Percentiles rank a stretch among this genome's conserved stretches.
Conservation (phyloP, 1,139 yeast genomes). For the Suhomyces chickasaworum region DNA sequence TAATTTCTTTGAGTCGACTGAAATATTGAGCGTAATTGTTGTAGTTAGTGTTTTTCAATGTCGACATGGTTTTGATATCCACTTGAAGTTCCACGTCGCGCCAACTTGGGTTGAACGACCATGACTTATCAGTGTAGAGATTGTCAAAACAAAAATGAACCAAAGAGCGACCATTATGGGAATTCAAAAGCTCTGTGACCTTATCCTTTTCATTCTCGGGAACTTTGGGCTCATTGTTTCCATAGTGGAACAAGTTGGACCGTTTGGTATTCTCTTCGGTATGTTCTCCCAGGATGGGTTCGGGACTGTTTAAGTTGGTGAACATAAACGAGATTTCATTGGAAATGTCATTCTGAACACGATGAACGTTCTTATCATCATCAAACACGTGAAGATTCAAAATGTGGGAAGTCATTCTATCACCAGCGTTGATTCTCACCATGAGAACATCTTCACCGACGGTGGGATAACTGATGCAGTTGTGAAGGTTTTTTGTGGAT, state of each 20-base stretch:
- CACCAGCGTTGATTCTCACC: conserved; percentile 36
- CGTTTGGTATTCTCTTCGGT: conserved; percentile 9
- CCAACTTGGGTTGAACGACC: conserved; percentile 41
- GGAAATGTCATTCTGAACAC: conserved; percentile 34
- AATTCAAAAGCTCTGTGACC: conserved; percentile 22
- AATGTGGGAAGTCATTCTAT: conserved; percentile 33
- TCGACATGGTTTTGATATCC: conserved; percentile 36
- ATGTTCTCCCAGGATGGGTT: conserved; percentile 6
- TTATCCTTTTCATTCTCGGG: conserved; percentile 9
- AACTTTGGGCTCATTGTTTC: conserved; percentile 2
- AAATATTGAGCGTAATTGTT: conserved; percentile 40
- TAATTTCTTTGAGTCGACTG: conserved; percentile 19
- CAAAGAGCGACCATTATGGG: conserved; percentile 31
- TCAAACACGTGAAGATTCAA: conserved; percentile 44
- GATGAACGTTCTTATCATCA: conserved; percentile 36
- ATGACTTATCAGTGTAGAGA: conserved; percentile 43
- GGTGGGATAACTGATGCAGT: conserved; percentile 46
- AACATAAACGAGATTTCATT: conserved; percentile 37
- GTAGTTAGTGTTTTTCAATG: conserved; percentile 40
- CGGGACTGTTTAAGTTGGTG: conserved; percentile 33
- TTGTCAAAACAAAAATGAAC: conserved; percentile 49
- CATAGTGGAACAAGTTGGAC: conserved; percentile 18
- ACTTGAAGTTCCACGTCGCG: conserved; percentile 40
- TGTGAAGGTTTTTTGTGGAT: conserved; percentile 29
- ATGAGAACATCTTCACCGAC: conserved; percentile 40